Conservation (phyloP, 495 filamentous ascomycete genomes). For the Talaromyces adpressus region DNA sequence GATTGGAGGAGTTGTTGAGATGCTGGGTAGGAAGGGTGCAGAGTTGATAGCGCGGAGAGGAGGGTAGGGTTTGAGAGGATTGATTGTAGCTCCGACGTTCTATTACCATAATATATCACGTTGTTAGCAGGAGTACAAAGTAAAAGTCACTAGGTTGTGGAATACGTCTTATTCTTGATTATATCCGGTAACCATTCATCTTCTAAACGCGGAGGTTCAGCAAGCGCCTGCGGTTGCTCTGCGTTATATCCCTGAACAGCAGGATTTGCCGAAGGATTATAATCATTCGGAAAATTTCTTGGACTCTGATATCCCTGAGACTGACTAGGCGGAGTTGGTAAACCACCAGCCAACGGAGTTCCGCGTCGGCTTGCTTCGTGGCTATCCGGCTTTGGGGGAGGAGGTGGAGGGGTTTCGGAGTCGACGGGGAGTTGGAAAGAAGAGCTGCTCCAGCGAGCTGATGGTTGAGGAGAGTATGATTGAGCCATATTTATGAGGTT, state of each 20-base stretch:
- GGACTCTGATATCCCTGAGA: constrained; percentile 13
- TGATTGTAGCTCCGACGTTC: constrained; percentile 54
- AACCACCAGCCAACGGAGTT: constrained; percentile 42
- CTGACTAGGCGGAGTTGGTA: constrained; percentile 22
- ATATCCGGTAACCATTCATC: constrained; percentile 61
- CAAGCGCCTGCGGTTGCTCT: constrained; percentile 11
- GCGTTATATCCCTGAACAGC: neutral
- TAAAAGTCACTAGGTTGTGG: no score
- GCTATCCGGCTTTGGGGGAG: constrained; percentile 64
- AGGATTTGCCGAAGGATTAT: neutral
- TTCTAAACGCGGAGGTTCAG: constrained; percentile 31
- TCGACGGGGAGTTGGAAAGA: constrained; percentile 20
- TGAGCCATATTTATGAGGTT: neutral
- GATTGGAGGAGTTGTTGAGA: constrained; percentile 47
- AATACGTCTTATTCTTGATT: constrained; percentile 72
- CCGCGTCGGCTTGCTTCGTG: constrained; percentile 62
- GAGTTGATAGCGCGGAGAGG: constrained; percentile 56
- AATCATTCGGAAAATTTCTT: neutral
- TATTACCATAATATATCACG: no score
- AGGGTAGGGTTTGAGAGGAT: constrained; percentile 53
- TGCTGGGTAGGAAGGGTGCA: constrained; percentile 49
- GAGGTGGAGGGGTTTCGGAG: constrained; percentile 55
- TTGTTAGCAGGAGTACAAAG: no score
- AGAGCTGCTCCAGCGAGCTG: constrained; percentile 3
- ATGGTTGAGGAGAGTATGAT: neutral